Conservation (phyloP, 1,284 basidiomycete genomes). For the Cutaneotrichosporon sp. region DNA sequence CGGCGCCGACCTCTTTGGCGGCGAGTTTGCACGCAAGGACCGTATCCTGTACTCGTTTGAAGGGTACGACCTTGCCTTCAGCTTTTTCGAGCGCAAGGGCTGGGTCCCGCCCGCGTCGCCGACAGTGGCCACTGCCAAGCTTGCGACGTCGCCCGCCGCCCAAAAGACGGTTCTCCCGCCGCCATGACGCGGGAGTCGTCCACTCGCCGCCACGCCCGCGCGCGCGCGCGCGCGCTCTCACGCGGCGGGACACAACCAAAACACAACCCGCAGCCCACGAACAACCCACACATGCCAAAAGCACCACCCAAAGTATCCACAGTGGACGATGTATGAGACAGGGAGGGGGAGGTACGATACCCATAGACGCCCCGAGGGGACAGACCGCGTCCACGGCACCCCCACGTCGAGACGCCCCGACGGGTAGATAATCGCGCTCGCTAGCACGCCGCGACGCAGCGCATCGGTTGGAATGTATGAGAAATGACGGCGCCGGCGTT, state of each 20-base stretch:
- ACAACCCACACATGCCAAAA: no score
- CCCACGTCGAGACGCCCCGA: constrained; percentile 5
- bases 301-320: not conserved
- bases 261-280: no score
- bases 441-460: not conserved
- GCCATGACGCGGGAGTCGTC: not conserved
- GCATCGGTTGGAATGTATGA: constrained; percentile 5
- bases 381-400: constrained; percentile 6
- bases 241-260: no score
- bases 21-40: constrained; percentile 64
- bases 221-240: no score
- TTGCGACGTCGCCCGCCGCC: no score
- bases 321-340: not conserved
- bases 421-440: constrained; percentile 3
- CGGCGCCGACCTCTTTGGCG: constrained; percentile 35
- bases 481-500: not conserved
- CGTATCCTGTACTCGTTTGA: constrained; percentile 98
- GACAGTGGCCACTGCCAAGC: not conserved
- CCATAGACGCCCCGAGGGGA: constrained; percentile 5
- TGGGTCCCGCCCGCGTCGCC: constrained; percentile 32
- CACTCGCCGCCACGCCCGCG: no score
- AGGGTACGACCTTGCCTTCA: constrained; percentile 89
- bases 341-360: constrained; percentile 1
- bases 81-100: constrained; percentile 65
- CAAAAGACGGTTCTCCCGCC: constrained; percentile 1